Percentiles rank a stretch among this genome's conserved stretches.
Evolutionary conservation across 495 filamentous ascomycete species (phyloP).

Genomic region (Hypoxylon lenormandii): DNA sequence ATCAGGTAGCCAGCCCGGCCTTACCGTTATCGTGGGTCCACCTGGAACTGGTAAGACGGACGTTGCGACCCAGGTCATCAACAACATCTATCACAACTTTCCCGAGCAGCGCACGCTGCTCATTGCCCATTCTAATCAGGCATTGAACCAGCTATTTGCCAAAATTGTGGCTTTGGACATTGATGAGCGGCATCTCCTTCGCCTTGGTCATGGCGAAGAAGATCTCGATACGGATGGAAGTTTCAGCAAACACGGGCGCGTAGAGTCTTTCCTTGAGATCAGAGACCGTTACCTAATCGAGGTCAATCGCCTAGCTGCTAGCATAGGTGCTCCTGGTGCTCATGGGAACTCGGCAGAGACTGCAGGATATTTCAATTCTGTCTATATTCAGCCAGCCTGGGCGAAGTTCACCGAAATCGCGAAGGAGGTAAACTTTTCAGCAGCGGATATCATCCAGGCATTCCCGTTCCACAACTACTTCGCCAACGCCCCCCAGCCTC

Average conservation of each 20-base stretch:
- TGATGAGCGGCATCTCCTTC: constrained; percentile 91
- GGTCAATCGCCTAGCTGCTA: constrained; percentile 85
- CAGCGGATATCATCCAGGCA: constrained; percentile 71
- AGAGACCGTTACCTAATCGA: constrained; percentile 81
- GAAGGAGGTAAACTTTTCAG: constrained; percentile 63
- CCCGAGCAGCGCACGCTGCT: constrained; percentile 90
- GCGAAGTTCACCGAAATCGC: constrained; percentile 78
- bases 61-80: constrained; percentile 97
- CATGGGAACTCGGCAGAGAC: constrained; percentile 97
- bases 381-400: constrained; percentile 91
- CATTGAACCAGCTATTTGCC: constrained; percentile 97
- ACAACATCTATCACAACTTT: constrained; percentile 98
- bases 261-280: constrained; percentile 95
- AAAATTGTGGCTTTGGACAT: constrained; percentile 96
- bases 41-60: constrained; percentile 98
- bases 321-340: constrained; percentile 85
- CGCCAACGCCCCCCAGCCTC: constrained; percentile 83
- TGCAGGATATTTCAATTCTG: constrained; percentile 92
- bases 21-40: constrained; percentile 94
- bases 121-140: constrained; percentile 97
- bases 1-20: constrained; percentile 92
- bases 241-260: constrained; percentile 94
- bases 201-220: constrained; percentile 93
- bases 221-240: constrained; percentile 86
- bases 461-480: constrained; percentile 96